phyloP scores from a whole-genome alignment of 2,329 filamentous ascomycete species.

The Nemania sp. region DNA sequence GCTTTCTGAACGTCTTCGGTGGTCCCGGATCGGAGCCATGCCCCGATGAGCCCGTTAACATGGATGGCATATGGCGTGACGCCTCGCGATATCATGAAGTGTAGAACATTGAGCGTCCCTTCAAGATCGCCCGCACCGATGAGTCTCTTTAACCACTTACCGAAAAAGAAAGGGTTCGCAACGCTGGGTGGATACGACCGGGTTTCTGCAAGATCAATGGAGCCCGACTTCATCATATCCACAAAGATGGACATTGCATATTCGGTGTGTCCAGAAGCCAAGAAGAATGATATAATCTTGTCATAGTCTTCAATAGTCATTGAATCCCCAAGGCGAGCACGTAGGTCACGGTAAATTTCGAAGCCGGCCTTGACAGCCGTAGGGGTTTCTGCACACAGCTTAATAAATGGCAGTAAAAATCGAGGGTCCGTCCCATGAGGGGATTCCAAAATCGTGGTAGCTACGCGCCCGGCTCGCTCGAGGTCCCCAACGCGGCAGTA shows the following conservation, averaged over 20 bases:
- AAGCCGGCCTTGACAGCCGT: conserved; percentile 70
- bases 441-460: conserved; percentile 64
- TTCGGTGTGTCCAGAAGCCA: conserved; percentile 73
- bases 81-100: conserved; percentile 78
- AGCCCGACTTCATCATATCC: conserved; percentile 83
- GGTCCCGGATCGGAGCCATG: conserved; percentile 76
- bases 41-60: conserved; percentile 84
- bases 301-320: conserved; percentile 84
- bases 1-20: conserved; percentile 68
- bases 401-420: conserved; percentile 76
- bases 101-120: conserved; percentile 77
- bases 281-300: conserved; percentile 75
- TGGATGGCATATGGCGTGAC: conserved; percentile 78
- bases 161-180: conserved; percentile 84
- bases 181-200: conserved; percentile 61
- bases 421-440: conserved; percentile 62
- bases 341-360: conserved; percentile 74
- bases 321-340: conserved; percentile 66
- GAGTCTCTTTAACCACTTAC: conserved; percentile 88
- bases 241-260: conserved; percentile 82
- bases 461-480: conserved; percentile 68
- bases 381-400: conserved; percentile 69
- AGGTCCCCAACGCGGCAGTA: conserved; percentile 68
- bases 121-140: conserved; percentile 78
- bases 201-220: conserved; percentile 60